These are phyloP conservation scores for Dioszegia crocea DNA, from an alignment of 768 basidiomycete species.

Conservation along the genomic window DNA sequence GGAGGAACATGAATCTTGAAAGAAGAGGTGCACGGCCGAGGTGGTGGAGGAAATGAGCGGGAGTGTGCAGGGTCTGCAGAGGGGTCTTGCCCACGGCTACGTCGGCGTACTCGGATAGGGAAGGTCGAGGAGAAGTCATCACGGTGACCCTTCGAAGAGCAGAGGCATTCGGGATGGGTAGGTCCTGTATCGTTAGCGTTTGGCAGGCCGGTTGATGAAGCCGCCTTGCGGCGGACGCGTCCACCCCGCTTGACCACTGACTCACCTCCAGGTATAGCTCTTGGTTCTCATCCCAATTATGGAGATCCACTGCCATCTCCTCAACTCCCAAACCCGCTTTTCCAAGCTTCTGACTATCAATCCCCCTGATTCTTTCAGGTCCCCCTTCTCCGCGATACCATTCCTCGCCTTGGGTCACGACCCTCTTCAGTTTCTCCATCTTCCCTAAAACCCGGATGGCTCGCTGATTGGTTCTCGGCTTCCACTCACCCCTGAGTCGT, in stretches of 20 bases:
- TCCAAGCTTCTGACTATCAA: not conserved
- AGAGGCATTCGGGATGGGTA: not conserved
- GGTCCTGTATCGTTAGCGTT: too few species aligned
- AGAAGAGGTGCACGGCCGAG: too few species aligned
- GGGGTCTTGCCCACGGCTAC: not conserved
- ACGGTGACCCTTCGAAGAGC: not conserved
- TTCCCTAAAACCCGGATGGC: not conserved
- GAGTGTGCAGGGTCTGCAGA: too few species aligned
- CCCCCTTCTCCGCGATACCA: not conserved
- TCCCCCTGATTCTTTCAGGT: not conserved
- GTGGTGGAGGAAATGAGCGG: too few species aligned
- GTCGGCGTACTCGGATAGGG: not conserved
- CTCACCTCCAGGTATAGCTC: not conserved
- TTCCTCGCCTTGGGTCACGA: not conserved
- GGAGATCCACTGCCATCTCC: not conserved
- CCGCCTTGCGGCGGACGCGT: not conserved
- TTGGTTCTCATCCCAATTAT: not conserved
- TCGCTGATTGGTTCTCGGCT: not conserved
- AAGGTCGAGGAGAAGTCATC: not conserved
- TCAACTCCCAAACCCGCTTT: not conserved
- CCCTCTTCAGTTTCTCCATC: not conserved
- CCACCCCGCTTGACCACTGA: too few species aligned
- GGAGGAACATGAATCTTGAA: too few species aligned
- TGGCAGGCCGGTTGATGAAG: not conserved
- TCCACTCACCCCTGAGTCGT: not conserved